Base-by-base conservation (phyloP, 2,329 filamentous ascomycete species). In the Neofusicoccum sp. region DNA sequence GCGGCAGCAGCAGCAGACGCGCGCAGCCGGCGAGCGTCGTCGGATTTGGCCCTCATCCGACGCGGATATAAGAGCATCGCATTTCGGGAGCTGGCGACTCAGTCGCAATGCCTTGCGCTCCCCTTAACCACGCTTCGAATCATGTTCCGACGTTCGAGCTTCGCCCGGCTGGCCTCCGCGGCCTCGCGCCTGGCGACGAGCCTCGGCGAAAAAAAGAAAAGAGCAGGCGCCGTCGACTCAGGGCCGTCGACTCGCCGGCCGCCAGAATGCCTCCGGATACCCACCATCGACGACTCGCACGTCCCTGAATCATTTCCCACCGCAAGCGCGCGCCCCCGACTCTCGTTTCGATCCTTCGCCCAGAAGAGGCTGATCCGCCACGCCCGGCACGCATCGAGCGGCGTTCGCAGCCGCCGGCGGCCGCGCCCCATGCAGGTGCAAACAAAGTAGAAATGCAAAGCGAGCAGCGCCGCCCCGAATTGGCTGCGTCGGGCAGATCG, bases 71-170 rank as follows among this genome's bases (percentile, higher is more conserved):
- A 56, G 26, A 31, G n/a, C 45, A 33, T n/a, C 24, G 34, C 45
- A 3, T 48, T 48, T 48, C 45, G 38, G 51, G 51, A 26, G 14
- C 26, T 28, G 24, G 51, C 51, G 51, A 56, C 51, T 56, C 51
- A 56, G 51, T 30, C 36, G 11, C 51, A 31, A 56, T 56, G 51
- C 51, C n/a, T 56, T 38, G 4, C 26, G n/a, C 51, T 56, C 51
- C 51, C 51, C 51, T 56, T 56, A 43, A 41, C 51, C 36, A 41
- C 51, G 38, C 36, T 56, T 41, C 51, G 51, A 56, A 56, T 56
- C 51, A 56, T 56, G 51, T 56, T 38, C 51, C 6, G 51, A 56
- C 38, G 51, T 56, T 43, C 36, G 38, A 56, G 6, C 33, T 36
- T 43, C 51, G 51, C 36, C n/a, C 36, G 12, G 4, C 14, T 41